Evolutionary conservation across 305 asterid genomes (phyloP), one percentile per base, ranked within the genome.

Genomic region (Fraxinus angustifolia): DNA sequence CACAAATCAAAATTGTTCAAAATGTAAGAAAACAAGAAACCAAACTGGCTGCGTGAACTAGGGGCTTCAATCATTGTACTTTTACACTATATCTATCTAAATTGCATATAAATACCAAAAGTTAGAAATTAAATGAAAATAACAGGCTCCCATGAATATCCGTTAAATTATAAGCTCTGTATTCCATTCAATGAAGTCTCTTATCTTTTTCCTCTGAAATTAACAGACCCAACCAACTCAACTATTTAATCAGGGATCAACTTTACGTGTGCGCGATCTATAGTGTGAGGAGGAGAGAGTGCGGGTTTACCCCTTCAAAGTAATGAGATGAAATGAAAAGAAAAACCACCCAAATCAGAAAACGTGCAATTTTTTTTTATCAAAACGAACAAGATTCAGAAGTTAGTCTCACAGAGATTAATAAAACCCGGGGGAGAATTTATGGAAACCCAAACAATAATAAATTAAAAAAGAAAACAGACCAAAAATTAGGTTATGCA

Each of bases 391-490:
- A 67, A 67, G 35, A 67, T 28, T 67, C 73, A 28, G 48, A 45
- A 16, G 35, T 45, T 30, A 68, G 2, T 12, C 65, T 14, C 26
- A 38, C 62, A 4, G 67, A 56, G 11, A 70, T n/a, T 0, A 56
- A 75, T 36, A 67, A 84, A 81, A 3, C 83, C 76, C 79, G 11
- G 34, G 28, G 10, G 33, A 23, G 19, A 67, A 67, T 28, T 28
- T 28, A 67, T 12, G 36, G 8, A 67, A 67, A 65, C 33, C 14
- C 58, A n/a, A 48, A 58, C 70, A 58, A 58, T 21, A 21, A 40
- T 75, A 8, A 74, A 21, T 21, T 2, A 19, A 74, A 8, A 40
- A 17, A 36, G 35, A 36, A 19, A 4, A 30, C 11, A 76, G 16
- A 77, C 35, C 1, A 58, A 78, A 30, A 71, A 58, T 12, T 12